Percentiles rank a stretch among this genome's conserved stretches.
Evolutionary conservation across 2,329 filamentous ascomycete species (phyloP).

Genomic region (Monilinia laxa): DNA sequence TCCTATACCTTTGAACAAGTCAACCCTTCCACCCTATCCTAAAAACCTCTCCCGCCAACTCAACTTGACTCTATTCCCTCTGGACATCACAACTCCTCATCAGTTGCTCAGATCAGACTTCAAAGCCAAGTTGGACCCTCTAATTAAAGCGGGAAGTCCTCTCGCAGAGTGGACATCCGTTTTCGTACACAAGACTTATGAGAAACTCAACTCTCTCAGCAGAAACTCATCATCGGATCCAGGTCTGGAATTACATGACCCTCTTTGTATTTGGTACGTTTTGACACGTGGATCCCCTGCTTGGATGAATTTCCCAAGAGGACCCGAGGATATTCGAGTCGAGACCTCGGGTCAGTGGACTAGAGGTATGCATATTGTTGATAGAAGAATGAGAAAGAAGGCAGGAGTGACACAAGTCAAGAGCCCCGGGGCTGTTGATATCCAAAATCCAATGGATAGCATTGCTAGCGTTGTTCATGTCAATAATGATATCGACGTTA

Average conservation of each 20-base stretch:
- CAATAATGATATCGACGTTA: slow-evolving; percentile 47
- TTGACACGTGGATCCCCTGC: slow-evolving; percentile 57
- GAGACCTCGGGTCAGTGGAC: slow-evolving; percentile 96
- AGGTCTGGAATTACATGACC: slow-evolving; percentile 71
- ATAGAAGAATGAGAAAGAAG: slow-evolving; percentile 63
- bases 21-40: slow-evolving; percentile 62
- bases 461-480: slow-evolving; percentile 37
- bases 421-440: slow-evolving; percentile 40
- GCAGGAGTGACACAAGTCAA: slow-evolving; percentile 43
- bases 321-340: slow-evolving; percentile 78
- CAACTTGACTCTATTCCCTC: slow-evolving; percentile 68
- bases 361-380: slow-evolving; percentile 82
- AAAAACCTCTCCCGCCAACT: slow-evolving; percentile 60
- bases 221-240: slow-evolving; percentile 52
- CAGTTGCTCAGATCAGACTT: slow-evolving; percentile 63
- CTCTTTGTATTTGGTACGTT: slow-evolving; percentile 76
- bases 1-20: slow-evolving; percentile 53
- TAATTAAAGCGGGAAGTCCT: slow-evolving; percentile 63
- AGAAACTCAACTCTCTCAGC: slow-evolving; percentile 63
- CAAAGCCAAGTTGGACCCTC: slow-evolving; percentile 52
- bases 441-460: slow-evolving; percentile 41
- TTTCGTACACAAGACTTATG: slow-evolving; percentile 70
- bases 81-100: slow-evolving; percentile 75
- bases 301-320: slow-evolving; percentile 56
- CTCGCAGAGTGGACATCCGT: slow-evolving; percentile 71